Conservation (phyloP, 208 protist species). For the Crithidia expoeki region DNA sequence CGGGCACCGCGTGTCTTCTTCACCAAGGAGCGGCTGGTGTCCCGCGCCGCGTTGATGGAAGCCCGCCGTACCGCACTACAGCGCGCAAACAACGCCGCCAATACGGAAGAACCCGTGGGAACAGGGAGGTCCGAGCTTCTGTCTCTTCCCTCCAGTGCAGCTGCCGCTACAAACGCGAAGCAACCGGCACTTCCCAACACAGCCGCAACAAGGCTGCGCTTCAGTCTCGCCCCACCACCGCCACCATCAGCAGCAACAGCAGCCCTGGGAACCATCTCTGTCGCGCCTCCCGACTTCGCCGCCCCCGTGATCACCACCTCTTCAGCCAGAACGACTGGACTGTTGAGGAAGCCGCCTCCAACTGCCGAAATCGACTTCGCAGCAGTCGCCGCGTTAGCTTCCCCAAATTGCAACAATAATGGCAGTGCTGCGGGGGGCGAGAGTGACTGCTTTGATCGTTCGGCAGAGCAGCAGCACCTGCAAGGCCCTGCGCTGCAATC, state of each 20-base stretch:
- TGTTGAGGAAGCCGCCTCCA: not conserved
- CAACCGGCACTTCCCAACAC: not conserved
- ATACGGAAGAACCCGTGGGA: not conserved
- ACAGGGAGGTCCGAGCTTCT: not conserved
- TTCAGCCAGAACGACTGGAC: not conserved
- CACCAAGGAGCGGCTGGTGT: conserved; percentile 32
- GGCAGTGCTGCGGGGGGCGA: not conserved
- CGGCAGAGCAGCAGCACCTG: too few species aligned
- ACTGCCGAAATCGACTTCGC: not conserved
- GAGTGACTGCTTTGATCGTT: conserved; percentile 25
- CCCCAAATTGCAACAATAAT: not conserved
- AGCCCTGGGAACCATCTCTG: not conserved
- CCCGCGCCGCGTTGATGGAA: conserved; percentile 31
- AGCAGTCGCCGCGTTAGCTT: too few species aligned
- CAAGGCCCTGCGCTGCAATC: conserved; percentile 18
- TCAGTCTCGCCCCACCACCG: conserved; percentile 2
- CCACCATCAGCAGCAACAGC: not conserved
- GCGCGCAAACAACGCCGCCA: not conserved
- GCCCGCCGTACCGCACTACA: conserved; percentile 14
- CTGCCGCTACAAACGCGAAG: not conserved
- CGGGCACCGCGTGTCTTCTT: conserved; percentile 29
- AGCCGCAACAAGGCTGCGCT: not conserved
- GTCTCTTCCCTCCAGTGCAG: not conserved
- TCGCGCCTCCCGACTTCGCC: conserved; percentile 16
- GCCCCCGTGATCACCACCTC: conserved; percentile 5